Evolutionary conservation across 2,329 filamentous ascomycete genomes (phyloP).

Genomic region (Elsinoe batatas): DNA sequence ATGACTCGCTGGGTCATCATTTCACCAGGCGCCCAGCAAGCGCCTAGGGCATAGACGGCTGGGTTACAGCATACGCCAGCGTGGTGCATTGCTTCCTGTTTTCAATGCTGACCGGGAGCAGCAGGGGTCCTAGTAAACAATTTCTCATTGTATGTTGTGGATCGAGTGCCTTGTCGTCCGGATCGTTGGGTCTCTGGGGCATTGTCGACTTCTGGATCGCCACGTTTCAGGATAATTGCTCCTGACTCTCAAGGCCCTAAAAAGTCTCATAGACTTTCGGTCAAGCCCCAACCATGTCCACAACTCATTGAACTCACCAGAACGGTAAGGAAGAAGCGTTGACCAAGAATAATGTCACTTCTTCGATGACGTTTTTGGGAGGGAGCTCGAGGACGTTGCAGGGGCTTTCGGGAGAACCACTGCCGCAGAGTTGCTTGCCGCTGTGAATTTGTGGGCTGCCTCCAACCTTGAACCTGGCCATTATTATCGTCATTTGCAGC

Average conservation of each 20-base stretch:
- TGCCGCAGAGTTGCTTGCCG: neutral
- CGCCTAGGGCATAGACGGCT: neutral
- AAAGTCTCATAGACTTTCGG: neutral
- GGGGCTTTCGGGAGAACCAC: neutral
- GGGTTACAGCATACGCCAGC: neutral
- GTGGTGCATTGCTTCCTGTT: neutral
- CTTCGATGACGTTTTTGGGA: neutral
- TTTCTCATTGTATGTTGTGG: neutral
- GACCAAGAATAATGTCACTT: neutral
- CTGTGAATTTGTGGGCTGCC: too few species aligned
- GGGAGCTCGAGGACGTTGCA: neutral
- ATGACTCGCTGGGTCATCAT: slow-evolving; percentile 2
- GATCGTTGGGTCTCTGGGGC: slow-evolving; percentile 10
- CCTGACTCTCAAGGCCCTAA: slow-evolving; percentile 9
- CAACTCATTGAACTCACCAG: neutral
- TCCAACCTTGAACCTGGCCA: too few species aligned
- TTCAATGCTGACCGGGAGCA: neutral
- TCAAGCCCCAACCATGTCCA: slow-evolving; percentile 3
- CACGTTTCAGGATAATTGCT: slow-evolving; percentile 4
- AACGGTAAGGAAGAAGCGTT: neutral
- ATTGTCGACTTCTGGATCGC: slow-evolving; percentile 5
- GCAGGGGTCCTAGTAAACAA: neutral
- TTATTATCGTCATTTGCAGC: too few species aligned
- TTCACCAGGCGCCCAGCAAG: neutral
- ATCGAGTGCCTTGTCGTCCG: neutral